Evolutionary conservation across 352 stramenopile species (phyloP), one percentile per base, ranked within the genome.

Genomic region (Halophytophthora batemanensis): DNA sequence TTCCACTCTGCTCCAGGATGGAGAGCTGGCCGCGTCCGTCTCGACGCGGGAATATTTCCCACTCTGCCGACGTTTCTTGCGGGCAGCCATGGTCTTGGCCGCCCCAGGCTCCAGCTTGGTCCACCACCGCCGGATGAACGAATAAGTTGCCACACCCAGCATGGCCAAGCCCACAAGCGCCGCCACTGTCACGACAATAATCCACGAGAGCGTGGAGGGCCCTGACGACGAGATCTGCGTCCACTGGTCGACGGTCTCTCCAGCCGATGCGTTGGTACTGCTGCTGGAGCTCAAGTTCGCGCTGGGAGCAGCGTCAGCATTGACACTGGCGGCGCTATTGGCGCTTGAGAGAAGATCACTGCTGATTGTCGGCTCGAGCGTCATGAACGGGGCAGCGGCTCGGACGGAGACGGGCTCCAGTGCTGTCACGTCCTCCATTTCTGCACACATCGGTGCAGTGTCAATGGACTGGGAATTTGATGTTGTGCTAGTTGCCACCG

Each of bases 401-500:
- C 58, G 58, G 29, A 50, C 61, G 2, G 31, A 37, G 44, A 71
- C 14, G 8, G 50, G 23, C 12, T 65, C 12, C 42, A 75, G 35
- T 6, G 41, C 48, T 21, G 53, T 45, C 11, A 85, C 53, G 40
- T 82, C 74, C 15, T 66, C 55, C 7, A 74, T 55, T 10, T 54
- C 54, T 15, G 29, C 29, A 22, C 74, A 85, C 31, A 71, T 53
- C 13, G 35, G 40, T 34, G 50, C 59, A 2, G 11, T 8, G 12
- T 28, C 48, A 2, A 5, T 2, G 8, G 42, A 6, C 1, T 28
- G 44, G 19, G n/a, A n/a, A 7, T 11, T 33, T 15, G 40, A 25
- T 14, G 45, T 29, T n/a, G 33, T 22, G 21, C 19, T 35, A 29
- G 8, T 7, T 29, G 38, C 21, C 22, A n/a, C n/a, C n/a, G 19